Evolutionary conservation across 129 eudicot genomes (phyloP).

Genomic region (Pseudognaphalium luteoalbum): DNA sequence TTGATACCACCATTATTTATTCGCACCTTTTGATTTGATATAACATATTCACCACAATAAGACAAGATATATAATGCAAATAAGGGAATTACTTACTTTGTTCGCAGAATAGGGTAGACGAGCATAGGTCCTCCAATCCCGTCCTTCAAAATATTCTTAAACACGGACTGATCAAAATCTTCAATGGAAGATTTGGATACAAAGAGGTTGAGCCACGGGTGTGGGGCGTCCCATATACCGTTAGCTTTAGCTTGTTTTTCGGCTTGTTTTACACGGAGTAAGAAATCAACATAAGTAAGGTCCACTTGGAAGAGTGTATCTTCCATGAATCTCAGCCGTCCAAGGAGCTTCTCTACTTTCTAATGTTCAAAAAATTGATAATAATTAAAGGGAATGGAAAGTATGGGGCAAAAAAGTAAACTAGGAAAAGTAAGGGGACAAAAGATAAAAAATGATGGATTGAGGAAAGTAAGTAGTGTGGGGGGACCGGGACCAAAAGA

Average conservation of each 20-base stretch:
- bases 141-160: conserved; percentile 62
- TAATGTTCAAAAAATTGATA: neutral
- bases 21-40: neutral
- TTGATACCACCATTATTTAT: conserved; percentile 10
- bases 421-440: neutral
- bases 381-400: neutral
- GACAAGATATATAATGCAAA: neutral
- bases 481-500: conserved; percentile 55
- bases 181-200: conserved; percentile 66
- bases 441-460: conserved; percentile 34
- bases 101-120: conserved; percentile 80
- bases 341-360: conserved; percentile 59
- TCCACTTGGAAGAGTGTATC: conserved; percentile 56
- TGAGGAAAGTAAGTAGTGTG: conserved; percentile 4
- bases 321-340: conserved; percentile 50
- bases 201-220: conserved; percentile 93
- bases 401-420: conserved; percentile 15
- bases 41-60: no score
- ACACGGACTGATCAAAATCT: conserved; percentile 69
- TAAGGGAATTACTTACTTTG: conserved; percentile 52
- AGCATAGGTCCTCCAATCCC: conserved; percentile 95
- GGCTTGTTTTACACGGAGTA: conserved; percentile 67
- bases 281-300: conserved; percentile 65
- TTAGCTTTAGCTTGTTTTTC: conserved; percentile 66
- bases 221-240: conserved; percentile 94